These are phyloP conservation scores for Eucalyptus cloeziana DNA, from an alignment of 345 rosid genomes.

Conservation along the genomic window DNA sequence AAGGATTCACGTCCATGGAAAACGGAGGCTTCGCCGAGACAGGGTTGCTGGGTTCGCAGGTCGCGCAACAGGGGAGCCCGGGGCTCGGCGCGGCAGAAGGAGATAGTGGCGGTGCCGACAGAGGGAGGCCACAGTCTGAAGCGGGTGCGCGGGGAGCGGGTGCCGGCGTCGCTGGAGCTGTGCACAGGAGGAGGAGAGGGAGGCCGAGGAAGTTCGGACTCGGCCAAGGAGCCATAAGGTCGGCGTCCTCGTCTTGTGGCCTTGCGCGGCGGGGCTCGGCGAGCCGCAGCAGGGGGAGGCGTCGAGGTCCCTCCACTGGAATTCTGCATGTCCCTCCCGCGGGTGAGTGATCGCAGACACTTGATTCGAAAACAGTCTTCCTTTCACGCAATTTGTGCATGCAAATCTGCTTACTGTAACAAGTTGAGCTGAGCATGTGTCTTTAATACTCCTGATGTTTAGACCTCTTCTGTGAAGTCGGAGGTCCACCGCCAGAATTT, in stretches of 20 bases:
- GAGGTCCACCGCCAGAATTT: background rate
- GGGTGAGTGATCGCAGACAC: background rate
- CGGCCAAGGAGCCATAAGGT: background rate
- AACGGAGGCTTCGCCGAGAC: background rate
- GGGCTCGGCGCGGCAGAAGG: background rate
- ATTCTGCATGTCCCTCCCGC: background rate
- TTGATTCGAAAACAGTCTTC: background rate
- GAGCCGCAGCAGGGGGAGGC: conserved; percentile 24
- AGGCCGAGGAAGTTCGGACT: background rate
- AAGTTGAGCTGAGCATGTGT: background rate
- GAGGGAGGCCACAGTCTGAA: background rate
- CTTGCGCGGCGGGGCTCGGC: background rate
- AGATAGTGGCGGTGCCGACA: background rate
- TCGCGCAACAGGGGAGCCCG: background rate
- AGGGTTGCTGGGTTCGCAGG: background rate
- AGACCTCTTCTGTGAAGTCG: conserved; percentile 3
- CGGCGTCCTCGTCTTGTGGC: background rate
- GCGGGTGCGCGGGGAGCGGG: background rate
- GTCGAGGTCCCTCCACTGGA: conserved; percentile 12
- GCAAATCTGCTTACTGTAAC: background rate
- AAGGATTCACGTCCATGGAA: too few relatives aligned
- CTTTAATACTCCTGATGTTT: background rate
- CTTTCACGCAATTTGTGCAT: background rate
- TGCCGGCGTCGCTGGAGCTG: background rate
- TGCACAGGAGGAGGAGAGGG: background rate